Evolutionary conservation across 2,329 filamentous ascomycete genomes (phyloP).

Genomic region (Stagonosporopsis vannaccii): DNA sequence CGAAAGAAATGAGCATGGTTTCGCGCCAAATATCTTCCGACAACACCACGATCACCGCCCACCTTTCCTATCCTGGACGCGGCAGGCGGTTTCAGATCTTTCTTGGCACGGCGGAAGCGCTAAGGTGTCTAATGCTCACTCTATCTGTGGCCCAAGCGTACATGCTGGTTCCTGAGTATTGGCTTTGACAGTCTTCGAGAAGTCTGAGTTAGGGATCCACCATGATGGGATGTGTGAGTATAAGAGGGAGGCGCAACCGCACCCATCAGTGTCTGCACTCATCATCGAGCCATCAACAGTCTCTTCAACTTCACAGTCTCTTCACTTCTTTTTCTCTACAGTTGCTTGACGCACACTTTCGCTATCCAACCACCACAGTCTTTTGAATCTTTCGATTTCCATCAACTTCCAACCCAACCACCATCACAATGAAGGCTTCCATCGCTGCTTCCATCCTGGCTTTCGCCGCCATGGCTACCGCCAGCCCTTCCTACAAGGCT

Average conservation of each 20-base stretch:
- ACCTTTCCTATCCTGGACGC: constrained; percentile 9
- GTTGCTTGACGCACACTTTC: constrained; percentile 35
- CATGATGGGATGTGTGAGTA: constrained; percentile 13
- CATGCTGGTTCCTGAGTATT: constrained; percentile 1
- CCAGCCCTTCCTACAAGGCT: constrained; percentile 25
- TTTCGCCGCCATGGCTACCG: constrained; percentile 29
- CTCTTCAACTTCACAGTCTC: constrained; percentile 21
- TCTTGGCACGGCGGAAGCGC: constrained; percentile 7
- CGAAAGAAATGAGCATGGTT: constrained; percentile 23
- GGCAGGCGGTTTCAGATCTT: constrained; percentile 18
- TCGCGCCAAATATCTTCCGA: constrained; percentile 11
- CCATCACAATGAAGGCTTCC: constrained; percentile 35
- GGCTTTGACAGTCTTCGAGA: constrained; percentile 15
- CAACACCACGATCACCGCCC: constrained; percentile 17
- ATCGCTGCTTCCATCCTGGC: constrained; percentile 31
- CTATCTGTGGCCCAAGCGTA: constrained; percentile 1
- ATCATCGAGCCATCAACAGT: constrained; percentile 27
- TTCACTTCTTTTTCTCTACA: constrained; percentile 17
- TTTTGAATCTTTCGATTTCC: constrained; percentile 23
- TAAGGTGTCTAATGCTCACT: constrained; percentile 4
- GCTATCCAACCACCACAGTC: constrained; percentile 21
- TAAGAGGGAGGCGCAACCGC: constrained; percentile 19
- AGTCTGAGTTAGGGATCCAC: background rate
- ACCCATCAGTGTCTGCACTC: constrained; percentile 21
- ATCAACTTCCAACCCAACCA: constrained; percentile 9